phyloP scores from a whole-genome alignment of 352 stramenopile species.

The Aphanomyces astaci region DNA sequence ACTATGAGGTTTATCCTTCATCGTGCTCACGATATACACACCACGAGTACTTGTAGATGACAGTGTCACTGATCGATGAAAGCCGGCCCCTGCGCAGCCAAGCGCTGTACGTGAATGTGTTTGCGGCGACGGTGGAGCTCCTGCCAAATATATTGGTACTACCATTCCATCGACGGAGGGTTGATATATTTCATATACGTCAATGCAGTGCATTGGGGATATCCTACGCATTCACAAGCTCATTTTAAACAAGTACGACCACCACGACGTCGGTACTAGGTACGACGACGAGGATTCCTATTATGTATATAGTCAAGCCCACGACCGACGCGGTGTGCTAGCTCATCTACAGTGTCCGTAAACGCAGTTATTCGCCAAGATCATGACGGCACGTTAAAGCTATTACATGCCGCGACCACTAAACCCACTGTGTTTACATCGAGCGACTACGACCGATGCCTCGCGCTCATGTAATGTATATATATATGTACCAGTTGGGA shows the following conservation, averaged over 20 bases:
- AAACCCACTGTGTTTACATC: not conserved
- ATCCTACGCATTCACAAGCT: constrained; percentile 17
- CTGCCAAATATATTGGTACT: constrained; percentile 12
- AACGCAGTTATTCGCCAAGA: not conserved
- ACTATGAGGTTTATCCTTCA: constrained; percentile 15
- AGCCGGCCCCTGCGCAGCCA: not conserved
- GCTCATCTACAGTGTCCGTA: not conserved
- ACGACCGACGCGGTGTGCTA: no score
- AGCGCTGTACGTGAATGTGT: constrained; percentile 19
- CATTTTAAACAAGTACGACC: not conserved
- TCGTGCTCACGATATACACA: not conserved
- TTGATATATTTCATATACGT: not conserved
- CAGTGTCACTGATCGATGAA: constrained; percentile 21
- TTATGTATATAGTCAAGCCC: not conserved
- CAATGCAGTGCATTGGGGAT: constrained; percentile 10
- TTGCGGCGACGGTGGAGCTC: not conserved
- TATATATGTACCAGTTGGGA: no score
- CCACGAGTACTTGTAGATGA: constrained; percentile 20
- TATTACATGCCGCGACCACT: not conserved
- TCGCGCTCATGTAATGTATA: not conserved
- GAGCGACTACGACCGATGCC: constrained; percentile 1
- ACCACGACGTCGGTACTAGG: not conserved
- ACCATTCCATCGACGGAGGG: not conserved
- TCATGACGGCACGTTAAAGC: not conserved
- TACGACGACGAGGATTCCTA: not conserved